Conservation (phyloP, 345 rosid species). For the Noccaea bulbosa region DNA sequence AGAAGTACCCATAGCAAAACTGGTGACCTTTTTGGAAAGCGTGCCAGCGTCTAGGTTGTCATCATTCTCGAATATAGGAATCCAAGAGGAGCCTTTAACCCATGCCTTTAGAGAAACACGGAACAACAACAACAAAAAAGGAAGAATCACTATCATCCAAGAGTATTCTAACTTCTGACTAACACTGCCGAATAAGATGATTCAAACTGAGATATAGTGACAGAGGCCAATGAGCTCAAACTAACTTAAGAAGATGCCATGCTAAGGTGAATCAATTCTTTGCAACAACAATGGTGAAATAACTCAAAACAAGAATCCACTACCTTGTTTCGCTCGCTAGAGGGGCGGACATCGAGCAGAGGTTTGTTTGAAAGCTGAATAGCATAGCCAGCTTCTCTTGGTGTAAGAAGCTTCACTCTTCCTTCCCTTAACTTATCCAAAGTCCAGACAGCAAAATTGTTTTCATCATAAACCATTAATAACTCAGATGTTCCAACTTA, state of each 20-base stretch:
- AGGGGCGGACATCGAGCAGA: constrained; percentile 83
- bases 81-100: constrained; percentile 88
- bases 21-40: constrained; percentile 66
- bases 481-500: no score
- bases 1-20: constrained; percentile 76
- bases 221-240: not conserved
- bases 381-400: constrained; percentile 92
- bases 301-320: no score
- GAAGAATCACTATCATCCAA: not conserved
- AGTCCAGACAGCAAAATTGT: no score
- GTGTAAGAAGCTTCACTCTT: constrained; percentile 79
- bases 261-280: not conserved
- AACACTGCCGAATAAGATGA: constrained; percentile 13
- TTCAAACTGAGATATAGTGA: constrained; percentile 4
- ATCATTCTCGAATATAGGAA: constrained; percentile 78
- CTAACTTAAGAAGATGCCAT: constrained; percentile 8
- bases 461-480: no score
- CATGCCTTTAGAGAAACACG: constrained; percentile 60
- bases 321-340: constrained; percentile 74
- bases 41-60: constrained; percentile 62
- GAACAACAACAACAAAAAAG: not conserved
- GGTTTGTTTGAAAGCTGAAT: constrained; percentile 82
- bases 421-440: constrained; percentile 78
- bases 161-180: not conserved
- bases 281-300: not conserved